Conservation (phyloP, 2,329 filamentous ascomycete genomes). For the Scorias spongiosa region DNA sequence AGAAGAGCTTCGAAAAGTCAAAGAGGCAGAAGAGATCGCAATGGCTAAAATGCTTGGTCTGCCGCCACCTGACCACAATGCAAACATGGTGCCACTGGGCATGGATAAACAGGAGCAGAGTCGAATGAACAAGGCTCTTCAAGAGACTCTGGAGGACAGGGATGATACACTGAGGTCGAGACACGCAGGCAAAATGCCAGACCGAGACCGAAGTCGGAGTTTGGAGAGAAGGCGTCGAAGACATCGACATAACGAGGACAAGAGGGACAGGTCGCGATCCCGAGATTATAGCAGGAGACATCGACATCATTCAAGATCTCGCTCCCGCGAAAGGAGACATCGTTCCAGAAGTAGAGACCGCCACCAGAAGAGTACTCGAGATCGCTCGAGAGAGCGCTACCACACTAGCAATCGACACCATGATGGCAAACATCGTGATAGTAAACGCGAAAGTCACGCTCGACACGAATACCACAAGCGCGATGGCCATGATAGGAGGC, state of each 20-base stretch:
- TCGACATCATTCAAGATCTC: constrained; percentile 2
- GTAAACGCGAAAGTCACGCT: too few species aligned
- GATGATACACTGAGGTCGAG: constrained; percentile 20
- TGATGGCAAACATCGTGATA: too few species aligned
- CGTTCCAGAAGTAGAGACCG: constrained; percentile 10
- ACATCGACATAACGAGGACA: constrained; percentile 4
- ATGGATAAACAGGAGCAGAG: constrained; percentile 31
- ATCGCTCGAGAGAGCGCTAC: too few species aligned
- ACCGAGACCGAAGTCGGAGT: constrained; percentile 2
- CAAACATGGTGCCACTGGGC: constrained; percentile 51
- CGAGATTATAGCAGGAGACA: constrained; percentile 8
- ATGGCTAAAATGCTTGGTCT: constrained; percentile 71
- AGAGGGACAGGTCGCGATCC: constrained; percentile 5
- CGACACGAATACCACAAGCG: too few species aligned
- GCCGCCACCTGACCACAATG: constrained; percentile 48
- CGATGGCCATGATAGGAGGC: too few species aligned
- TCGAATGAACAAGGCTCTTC: constrained; percentile 41
- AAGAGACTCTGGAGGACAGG: constrained; percentile 28
- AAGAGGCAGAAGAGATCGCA: constrained; percentile 86
- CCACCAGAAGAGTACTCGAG: not conserved
- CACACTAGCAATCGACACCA: too few species aligned
- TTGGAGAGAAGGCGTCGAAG: constrained; percentile 3
- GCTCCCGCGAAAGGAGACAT: constrained; percentile 7
- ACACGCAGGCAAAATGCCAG: constrained; percentile 17
- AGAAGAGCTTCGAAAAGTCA: constrained; percentile 64